Percentiles rank a stretch among this genome's conserved stretches.
phyloP scores from a whole-genome alignment of 305 asterid genomes.

The Stenogyne calaminthoides region DNA sequence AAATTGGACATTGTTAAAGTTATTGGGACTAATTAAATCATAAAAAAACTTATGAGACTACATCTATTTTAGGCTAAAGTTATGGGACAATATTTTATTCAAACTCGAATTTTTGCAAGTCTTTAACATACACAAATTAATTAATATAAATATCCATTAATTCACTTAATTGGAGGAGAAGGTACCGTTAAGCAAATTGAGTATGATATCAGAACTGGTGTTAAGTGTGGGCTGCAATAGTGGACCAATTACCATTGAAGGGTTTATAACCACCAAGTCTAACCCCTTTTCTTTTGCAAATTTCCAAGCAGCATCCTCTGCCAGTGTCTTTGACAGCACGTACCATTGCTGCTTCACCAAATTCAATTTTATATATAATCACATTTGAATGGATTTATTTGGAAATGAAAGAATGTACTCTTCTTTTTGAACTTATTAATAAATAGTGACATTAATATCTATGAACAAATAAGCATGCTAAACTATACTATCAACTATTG shows the following conservation, averaged over 20 bases:
- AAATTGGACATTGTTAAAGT: no score
- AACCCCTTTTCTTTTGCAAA: conserved; percentile 51
- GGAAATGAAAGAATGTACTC: background rate
- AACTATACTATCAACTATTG: no score
- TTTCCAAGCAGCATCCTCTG: conserved; percentile 47
- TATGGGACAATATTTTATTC: no score
- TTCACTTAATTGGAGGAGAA: no score
- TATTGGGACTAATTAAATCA: no score
- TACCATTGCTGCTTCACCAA: conserved; percentile 43
- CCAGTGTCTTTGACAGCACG: conserved; percentile 41
- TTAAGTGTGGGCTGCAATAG: conserved; percentile 53
- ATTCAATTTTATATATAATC: background rate
- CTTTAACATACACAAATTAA: no score
- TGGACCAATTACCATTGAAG: conserved; percentile 56
- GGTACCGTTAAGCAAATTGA: conserved; percentile 36
- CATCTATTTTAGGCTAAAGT: no score
- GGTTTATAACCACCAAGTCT: conserved; percentile 48
- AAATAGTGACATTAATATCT: no score
- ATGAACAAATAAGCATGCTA: no score
- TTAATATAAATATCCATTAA: no score
- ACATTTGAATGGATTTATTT: background rate
- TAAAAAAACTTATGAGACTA: no score
- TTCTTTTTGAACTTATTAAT: background rate
- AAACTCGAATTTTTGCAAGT: no score
- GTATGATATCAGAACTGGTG: conserved; percentile 40